These are phyloP conservation scores for Cydonia oblonga DNA, from an alignment of 331 rosid genomes.

Conservation along the genomic window DNA sequence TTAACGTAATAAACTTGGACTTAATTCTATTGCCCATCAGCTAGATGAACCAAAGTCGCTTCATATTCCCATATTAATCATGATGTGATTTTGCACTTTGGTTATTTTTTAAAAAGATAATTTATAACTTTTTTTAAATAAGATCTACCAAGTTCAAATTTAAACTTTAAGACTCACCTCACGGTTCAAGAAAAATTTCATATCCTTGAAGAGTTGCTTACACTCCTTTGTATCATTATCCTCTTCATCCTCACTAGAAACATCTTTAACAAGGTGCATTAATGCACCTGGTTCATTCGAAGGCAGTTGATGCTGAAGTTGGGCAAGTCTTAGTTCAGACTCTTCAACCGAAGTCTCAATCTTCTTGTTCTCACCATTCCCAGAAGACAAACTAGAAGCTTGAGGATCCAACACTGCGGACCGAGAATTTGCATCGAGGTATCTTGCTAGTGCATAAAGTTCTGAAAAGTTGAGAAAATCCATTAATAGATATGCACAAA, in stretches of 20 bases:
- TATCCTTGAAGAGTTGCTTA: constrained; percentile 56
- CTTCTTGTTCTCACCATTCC: constrained; percentile 28
- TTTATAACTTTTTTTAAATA: neutral
- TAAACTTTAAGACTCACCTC: constrained; percentile 34
- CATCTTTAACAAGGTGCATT: constrained; percentile 69
- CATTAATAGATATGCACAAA: neutral
- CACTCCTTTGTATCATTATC: constrained; percentile 66
- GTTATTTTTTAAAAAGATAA: neutral
- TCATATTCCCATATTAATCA: neutral
- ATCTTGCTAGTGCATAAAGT: constrained; percentile 71
- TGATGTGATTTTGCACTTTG: neutral
- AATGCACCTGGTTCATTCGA: constrained; percentile 77
- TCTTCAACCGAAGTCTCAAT: constrained; percentile 20
- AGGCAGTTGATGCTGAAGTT: constrained; percentile 91
- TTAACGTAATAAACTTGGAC: neutral
- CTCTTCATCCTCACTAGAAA: constrained; percentile 45
- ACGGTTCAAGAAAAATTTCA: constrained; percentile 80
- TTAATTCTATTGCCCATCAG: neutral
- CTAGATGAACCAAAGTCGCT: neutral
- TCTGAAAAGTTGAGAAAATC: constrained; percentile 31
- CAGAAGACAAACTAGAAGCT: constrained; percentile 28
- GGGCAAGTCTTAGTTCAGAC: constrained; percentile 80
- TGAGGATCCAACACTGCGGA: constrained; percentile 31
- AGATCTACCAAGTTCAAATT: neutral
- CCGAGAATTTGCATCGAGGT: constrained; percentile 34